Evolutionary conservation across 495 filamentous ascomycete genomes (phyloP).

Genomic region (Talaromyces proteolyticus): DNA sequence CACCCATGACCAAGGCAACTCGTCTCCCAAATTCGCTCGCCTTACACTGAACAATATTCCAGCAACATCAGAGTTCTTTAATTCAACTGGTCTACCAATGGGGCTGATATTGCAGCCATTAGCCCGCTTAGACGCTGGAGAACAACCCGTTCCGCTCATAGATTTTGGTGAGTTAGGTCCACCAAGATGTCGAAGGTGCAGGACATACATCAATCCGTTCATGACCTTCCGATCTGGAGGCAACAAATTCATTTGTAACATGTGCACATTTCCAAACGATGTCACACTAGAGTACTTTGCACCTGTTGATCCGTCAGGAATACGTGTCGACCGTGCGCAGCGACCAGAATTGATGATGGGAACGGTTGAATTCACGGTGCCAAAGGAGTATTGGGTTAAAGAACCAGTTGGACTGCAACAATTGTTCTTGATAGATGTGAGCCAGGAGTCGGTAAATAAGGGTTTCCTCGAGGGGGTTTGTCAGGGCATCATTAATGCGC

Average conservation of each 20-base stretch:
- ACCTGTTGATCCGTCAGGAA: conserved; percentile 79
- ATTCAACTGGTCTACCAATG: conserved; percentile 73
- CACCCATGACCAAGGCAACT: conserved; percentile 91
- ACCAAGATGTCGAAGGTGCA: conserved; percentile 86
- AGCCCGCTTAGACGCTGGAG: conserved; percentile 75
- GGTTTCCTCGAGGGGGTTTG: conserved; percentile 90
- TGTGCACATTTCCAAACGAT: conserved; percentile 97
- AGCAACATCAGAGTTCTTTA: conserved; percentile 70
- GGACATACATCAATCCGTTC: conserved; percentile 98
- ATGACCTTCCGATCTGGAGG: conserved; percentile 95
- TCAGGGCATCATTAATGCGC: conserved; percentile 74
- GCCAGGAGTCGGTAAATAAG: conserved; percentile 80
- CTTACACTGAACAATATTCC: conserved; percentile 91
- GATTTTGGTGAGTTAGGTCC: conserved; percentile 93
- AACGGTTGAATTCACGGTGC: conserved; percentile 92
- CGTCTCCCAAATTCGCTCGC: conserved; percentile 89
- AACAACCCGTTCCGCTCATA: conserved; percentile 82
- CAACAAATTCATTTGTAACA: conserved; percentile 96
- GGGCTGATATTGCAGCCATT: conserved; percentile 88
- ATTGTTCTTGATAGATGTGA: conserved; percentile 90
- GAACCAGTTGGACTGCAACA: conserved; percentile 83
- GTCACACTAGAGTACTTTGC: conserved; percentile 89
- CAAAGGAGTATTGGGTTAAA: conserved; percentile 98
- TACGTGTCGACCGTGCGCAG: conserved; percentile 82
- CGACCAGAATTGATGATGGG: conserved; percentile 85